A percentile compares a stretch with the other conserved stretches of the same genome.
These are phyloP conservation scores for Fomitopsis betulina DNA, from an alignment of 1,284 basidiomycete genomes.

Conservation along the genomic window DNA sequence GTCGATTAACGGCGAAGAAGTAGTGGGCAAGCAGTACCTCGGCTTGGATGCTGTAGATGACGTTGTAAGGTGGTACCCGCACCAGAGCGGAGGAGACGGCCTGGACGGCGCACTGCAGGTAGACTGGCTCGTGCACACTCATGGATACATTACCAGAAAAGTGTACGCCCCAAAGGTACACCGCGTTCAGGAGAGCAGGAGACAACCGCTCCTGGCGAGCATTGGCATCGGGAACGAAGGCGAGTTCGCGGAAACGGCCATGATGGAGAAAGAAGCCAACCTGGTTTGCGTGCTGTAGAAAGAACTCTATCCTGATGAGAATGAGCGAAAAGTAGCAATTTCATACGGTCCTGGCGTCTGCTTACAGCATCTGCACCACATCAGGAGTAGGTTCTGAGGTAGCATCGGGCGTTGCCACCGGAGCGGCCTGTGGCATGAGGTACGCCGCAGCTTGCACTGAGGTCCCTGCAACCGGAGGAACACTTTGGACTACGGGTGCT, in stretches of 20 bases:
- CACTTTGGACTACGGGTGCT: slow-evolving; percentile 4
- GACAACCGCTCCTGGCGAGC: slow-evolving; percentile 16
- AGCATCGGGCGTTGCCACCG: slow-evolving; percentile 10
- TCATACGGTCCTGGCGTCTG: background rate
- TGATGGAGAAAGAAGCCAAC: slow-evolving; percentile 34
- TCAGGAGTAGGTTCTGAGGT: slow-evolving; percentile 14
- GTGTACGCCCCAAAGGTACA: slow-evolving; percentile 26
- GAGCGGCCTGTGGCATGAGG: slow-evolving; percentile 1
- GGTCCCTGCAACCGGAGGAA: background rate
- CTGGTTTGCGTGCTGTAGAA: slow-evolving; percentile 29
- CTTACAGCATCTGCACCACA: slow-evolving; percentile 19
- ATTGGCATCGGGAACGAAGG: slow-evolving; percentile 13
- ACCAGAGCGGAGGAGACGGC: slow-evolving; percentile 25
- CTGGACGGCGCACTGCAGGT: slow-evolving; percentile 26
- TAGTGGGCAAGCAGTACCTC: slow-evolving; percentile 42
- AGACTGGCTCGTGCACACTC: slow-evolving; percentile 18
- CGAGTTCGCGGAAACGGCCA: slow-evolving; percentile 14
- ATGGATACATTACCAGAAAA: slow-evolving; percentile 18
- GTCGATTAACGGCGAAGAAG: slow-evolving; percentile 35
- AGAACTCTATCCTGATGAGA: slow-evolving; percentile 28
- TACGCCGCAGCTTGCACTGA: background rate
- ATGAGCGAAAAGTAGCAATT: slow-evolving; percentile 1
- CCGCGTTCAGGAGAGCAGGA: slow-evolving; percentile 23
- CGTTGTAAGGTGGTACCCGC: slow-evolving; percentile 28
- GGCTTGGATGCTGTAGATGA: slow-evolving; percentile 40